Percentiles rank a stretch among this genome's conserved stretches.
phyloP scores from a whole-genome alignment of 108 stramenopile genomes.

The Cyclotella cryptica region DNA sequence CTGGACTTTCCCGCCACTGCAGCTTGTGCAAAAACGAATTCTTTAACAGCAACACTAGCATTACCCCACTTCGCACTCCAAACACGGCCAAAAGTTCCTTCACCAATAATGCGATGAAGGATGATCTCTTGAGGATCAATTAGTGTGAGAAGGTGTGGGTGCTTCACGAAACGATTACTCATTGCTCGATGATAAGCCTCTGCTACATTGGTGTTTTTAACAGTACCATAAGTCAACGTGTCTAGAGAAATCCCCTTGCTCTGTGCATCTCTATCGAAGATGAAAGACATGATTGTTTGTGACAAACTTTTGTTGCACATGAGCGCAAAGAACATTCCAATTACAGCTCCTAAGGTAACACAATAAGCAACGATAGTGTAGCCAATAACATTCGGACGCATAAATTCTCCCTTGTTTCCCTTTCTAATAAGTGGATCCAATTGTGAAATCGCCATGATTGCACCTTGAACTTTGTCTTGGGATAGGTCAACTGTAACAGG shows the following conservation, averaged over 20 bases:
- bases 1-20: constrained; percentile 94
- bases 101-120: constrained; percentile 95
- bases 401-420: constrained; percentile 25
- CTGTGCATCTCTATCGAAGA: constrained; percentile 62
- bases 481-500: constrained; percentile 79
- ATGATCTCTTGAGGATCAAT: constrained; percentile 97
- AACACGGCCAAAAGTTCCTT: constrained; percentile 97
- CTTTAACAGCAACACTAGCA: constrained; percentile 96
- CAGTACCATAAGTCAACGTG: constrained; percentile 81
- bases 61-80: constrained; percentile 97
- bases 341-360: constrained; percentile 74
- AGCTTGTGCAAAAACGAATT: constrained; percentile 98
- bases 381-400: constrained; percentile 48
- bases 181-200: constrained; percentile 90
- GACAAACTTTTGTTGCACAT: constrained; percentile 82
- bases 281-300: constrained; percentile 62
- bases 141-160: constrained; percentile 88
- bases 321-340: constrained; percentile 82
- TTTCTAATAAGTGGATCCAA: constrained; percentile 57
- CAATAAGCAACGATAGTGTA: constrained; percentile 85
- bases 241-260: constrained; percentile 86
- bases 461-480: constrained; percentile 69
- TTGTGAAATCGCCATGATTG: constrained; percentile 91
- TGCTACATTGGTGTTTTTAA: constrained; percentile 72
- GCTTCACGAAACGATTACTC: constrained; percentile 88